Conservation (phyloP, 2,329 filamentous ascomycete species). For the Cladosporium halotolerans region DNA sequence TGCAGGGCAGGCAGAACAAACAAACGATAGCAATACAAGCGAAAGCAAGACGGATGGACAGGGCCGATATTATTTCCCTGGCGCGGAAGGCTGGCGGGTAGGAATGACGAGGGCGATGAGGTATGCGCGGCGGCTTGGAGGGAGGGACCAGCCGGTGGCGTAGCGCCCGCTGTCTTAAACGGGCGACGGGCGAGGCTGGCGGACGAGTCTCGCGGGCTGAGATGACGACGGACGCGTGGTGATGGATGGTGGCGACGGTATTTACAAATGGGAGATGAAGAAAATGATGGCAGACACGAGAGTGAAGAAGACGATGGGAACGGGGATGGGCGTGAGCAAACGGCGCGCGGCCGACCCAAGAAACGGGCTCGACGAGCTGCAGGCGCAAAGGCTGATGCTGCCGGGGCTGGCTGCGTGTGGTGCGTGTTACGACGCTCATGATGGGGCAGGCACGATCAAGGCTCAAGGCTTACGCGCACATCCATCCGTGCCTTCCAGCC, state of each 20-base stretch:
- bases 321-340: background rate
- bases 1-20: background rate
- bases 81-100: slow-evolving; percentile 4
- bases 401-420: background rate
- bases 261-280: background rate
- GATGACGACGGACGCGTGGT: background rate
- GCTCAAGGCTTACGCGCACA: background rate
- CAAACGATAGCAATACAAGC: background rate
- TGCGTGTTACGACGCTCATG: background rate
- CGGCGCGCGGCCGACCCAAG: background rate
- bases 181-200: background rate
- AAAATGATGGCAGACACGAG: background rate
- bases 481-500: background rate
- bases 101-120: slow-evolving; percentile 10
- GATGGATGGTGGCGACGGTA: background rate
- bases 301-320: too few species aligned
- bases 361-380: background rate
- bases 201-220: background rate
- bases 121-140: background rate
- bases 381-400: background rate
- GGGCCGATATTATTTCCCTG: background rate
- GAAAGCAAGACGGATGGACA: background rate
- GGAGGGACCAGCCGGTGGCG: slow-evolving; percentile 4
- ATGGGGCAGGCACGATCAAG: background rate
- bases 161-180: slow-evolving; percentile 1